Base-by-base conservation (phyloP, 2,329 filamentous ascomycete species). In the Fusarium nurragi region DNA sequence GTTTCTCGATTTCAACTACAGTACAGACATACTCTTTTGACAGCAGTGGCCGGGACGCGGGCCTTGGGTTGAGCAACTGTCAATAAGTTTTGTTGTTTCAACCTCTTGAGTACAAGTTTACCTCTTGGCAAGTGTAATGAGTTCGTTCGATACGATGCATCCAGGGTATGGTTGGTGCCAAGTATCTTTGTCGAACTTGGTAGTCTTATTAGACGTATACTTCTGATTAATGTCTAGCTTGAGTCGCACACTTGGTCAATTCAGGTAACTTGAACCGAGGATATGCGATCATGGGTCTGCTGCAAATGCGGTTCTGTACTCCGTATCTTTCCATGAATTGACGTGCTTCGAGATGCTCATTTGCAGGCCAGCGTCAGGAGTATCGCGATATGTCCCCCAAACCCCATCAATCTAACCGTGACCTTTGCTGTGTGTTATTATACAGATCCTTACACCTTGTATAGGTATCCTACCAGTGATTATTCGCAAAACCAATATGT, bases 1-100 rank as follows among this genome's bases (percentile, higher is more conserved):
- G 19, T 48, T 28, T 39, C 25, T 32, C 12, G 37, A 46, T 50
- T 57, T 62, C 50, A 57, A 38, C 32, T 34, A 34, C 32, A n/a
- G 16, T 8, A n/a, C 16, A 3, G 9, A 34, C 14, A n/a, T 16
- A 9, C 16, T 16, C 30, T 32, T 28, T 26, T 76, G 30, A 23
- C 38, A 53, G 53, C 21, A 26, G 32, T 53, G 47, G n/a, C n/a
- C n/a, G n/a, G n/a, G n/a, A n/a, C n/a, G n/a, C n/a, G n/a, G n/a
- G n/a, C n/a, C n/a, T n/a, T n/a, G n/a, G n/a, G n/a, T n/a, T n/a
- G n/a, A 19, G n/a, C 22, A 16, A 23, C 19, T 39, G 36, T 30
- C 11, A 22, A 30, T 21, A 30, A 26, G 16, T n/a, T 38, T 6
- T 23, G 21, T 38, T 54, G 1, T 41, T 46, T 14, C n/a, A 13